Conservation (phyloP, 148 eudicot genomes). For the Amaranthus hypochondriacus region DNA sequence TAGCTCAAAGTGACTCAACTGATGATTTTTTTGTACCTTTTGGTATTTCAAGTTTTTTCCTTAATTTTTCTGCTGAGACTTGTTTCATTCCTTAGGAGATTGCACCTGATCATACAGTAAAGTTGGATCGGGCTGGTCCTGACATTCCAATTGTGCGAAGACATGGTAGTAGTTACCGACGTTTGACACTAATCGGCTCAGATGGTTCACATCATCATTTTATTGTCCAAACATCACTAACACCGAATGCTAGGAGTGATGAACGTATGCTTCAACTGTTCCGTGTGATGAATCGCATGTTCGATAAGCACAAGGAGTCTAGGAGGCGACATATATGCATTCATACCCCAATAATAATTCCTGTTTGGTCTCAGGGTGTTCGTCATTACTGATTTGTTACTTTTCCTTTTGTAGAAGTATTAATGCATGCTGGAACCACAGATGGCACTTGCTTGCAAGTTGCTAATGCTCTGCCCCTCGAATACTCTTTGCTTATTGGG, state of each 20-base stretch:
- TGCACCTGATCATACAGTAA: conserved; percentile 96
- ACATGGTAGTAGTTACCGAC: conserved; percentile 96
- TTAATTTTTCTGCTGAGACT: background rate
- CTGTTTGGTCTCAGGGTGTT: conserved; percentile 99
- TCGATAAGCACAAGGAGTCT: conserved; percentile 97
- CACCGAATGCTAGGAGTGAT: conserved; percentile 97
- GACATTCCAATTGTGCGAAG: conserved; percentile 95
- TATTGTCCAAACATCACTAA: conserved; percentile 88
- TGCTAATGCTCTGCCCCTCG: background rate
- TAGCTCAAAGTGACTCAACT: background rate
- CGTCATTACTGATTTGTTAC: background rate
- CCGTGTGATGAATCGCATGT: conserved; percentile 96
- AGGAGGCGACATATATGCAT: conserved; percentile 91
- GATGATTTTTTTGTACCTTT: background rate
- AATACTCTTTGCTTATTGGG: background rate
- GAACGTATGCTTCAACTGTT: conserved; percentile 97
- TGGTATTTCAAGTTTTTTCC: background rate
- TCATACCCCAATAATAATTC: conserved; percentile 93
- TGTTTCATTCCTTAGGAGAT: conserved; percentile 49
- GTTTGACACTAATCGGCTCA: conserved; percentile 93
- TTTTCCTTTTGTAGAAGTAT: background rate
- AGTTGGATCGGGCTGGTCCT: conserved; percentile 93
- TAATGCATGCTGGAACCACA: background rate
- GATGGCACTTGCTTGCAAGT: background rate
- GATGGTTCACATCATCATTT: conserved; percentile 99